phyloP scores from a whole-genome alignment of 2,329 filamentous ascomycete species.

The Sordariomycetes sp. region DNA sequence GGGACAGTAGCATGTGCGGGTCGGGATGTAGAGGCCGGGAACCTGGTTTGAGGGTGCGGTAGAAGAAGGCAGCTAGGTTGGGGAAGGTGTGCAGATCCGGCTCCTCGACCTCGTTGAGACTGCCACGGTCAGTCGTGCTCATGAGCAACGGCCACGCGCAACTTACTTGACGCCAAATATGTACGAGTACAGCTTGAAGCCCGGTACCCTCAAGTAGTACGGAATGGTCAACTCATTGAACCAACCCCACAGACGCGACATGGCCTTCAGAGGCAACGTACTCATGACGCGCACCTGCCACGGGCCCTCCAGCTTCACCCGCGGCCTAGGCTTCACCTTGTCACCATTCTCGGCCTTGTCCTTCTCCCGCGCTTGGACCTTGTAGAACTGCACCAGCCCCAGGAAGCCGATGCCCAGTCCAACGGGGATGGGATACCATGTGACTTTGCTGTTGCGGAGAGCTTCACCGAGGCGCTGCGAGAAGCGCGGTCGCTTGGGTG shows the following conservation, averaged over 20 bases:
- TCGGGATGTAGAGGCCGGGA: conserved; percentile 76
- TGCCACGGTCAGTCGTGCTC: conserved; percentile 17
- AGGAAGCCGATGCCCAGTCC: conserved; percentile 79
- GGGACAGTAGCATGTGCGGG: conserved; percentile 71
- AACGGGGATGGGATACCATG: conserved; percentile 88
- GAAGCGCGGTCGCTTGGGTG: conserved; percentile 38
- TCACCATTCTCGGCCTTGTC: conserved; percentile 38
- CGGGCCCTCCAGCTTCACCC: conserved; percentile 73
- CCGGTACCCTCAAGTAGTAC: conserved; percentile 78
- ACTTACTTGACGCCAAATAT: conserved; percentile 76
- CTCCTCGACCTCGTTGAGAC: conserved; percentile 78
- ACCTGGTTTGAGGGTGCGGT: conserved; percentile 85
- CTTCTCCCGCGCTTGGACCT: conserved; percentile 50
- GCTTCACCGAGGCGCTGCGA: conserved; percentile 41
- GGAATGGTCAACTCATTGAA: conserved; percentile 89
- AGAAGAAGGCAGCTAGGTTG: conserved; percentile 95
- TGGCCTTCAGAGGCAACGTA: conserved; percentile 79
- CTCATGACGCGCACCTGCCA: conserved; percentile 96
- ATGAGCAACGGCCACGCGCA: not conserved
- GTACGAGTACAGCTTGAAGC: conserved; percentile 85
- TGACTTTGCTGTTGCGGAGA: conserved; percentile 47
- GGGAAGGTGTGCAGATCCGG: conserved; percentile 82
- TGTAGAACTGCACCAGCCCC: conserved; percentile 76
- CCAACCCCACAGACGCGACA: conserved; percentile 80
- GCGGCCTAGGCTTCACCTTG: conserved; percentile 41